phyloP scores from a whole-genome alignment of 2,329 filamentous ascomycete genomes.

The Thelonectria rubi region DNA sequence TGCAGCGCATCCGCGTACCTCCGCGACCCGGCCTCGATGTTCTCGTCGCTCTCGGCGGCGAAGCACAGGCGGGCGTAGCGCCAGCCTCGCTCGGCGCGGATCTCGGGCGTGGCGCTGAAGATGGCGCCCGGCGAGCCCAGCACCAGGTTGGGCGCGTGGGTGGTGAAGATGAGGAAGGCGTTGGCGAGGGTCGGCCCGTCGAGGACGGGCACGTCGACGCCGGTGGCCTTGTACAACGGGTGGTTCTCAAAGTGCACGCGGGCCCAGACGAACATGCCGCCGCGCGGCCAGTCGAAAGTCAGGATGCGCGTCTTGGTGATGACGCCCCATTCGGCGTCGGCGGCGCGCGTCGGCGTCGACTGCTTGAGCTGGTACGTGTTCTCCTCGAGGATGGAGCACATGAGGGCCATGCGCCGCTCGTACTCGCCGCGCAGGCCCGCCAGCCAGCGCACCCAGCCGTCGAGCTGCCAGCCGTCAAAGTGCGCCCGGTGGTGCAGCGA shows the following conservation, averaged over 20 bases:
- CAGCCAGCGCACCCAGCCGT: constrained; percentile 92
- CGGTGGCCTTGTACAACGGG: constrained; percentile 65
- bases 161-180: constrained; percentile 77
- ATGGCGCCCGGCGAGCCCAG: constrained; percentile 76
- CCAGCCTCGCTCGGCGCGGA: constrained; percentile 69
- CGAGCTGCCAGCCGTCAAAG: constrained; percentile 75
- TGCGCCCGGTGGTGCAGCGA: constrained; percentile 57
- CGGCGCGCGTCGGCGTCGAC: constrained; percentile 56
- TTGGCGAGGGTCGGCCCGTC: constrained; percentile 64
- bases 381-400: constrained; percentile 78
- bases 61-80: constrained; percentile 84
- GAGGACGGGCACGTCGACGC: constrained; percentile 52
- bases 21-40: constrained; percentile 68
- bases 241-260: constrained; percentile 76
- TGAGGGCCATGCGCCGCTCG: constrained; percentile 82
- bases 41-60: constrained; percentile 79
- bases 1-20: constrained; percentile 74
- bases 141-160: constrained; percentile 73
- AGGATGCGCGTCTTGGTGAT: constrained; percentile 79
- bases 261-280: constrained; percentile 94
- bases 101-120: constrained; percentile 73
- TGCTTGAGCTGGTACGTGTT: constrained; percentile 72
- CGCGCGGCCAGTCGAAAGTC: constrained; percentile 81
- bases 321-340: constrained; percentile 74
- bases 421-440: constrained; percentile 85